phyloP scores from a whole-genome alignment of 768 basidiomycete species.

The Termitomyces sp. region DNA sequence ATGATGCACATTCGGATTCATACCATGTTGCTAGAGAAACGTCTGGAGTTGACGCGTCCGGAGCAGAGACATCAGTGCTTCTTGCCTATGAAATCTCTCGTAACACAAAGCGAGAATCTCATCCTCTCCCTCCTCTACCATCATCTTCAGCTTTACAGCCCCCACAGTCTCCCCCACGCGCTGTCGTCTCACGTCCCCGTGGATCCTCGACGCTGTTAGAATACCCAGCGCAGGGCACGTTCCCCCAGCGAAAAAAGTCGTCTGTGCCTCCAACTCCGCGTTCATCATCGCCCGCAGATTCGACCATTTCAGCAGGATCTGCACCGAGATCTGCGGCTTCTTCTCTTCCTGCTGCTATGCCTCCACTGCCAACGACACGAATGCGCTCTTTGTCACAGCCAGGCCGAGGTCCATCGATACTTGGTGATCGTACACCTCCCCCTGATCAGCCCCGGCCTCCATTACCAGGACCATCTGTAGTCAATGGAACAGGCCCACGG shows the following conservation, averaged over 20 bases:
- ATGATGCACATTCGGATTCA: slow-evolving; percentile 22
- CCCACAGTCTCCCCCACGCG: slow-evolving; percentile 46
- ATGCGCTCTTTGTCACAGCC: slow-evolving; percentile 74
- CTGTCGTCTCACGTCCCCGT: slow-evolving; percentile 45
- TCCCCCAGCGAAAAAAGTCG: slow-evolving; percentile 60
- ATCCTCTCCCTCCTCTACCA: slow-evolving; percentile 64
- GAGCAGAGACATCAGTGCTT: slow-evolving; percentile 19
- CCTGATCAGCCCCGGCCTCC: slow-evolving; percentile 46
- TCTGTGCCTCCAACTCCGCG: slow-evolving; percentile 55
- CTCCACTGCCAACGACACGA: slow-evolving; percentile 34
- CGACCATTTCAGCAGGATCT: slow-evolving; percentile 37
- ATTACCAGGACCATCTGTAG: slow-evolving; percentile 34
- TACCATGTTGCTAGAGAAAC: slow-evolving; percentile 24
- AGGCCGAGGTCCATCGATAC: slow-evolving; percentile 58
- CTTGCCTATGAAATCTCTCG: slow-evolving; percentile 36
- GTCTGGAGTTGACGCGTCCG: slow-evolving; percentile 6
- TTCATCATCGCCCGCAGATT: slow-evolving; percentile 47
- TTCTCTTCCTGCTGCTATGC: slow-evolving; percentile 36
- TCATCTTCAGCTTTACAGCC: slow-evolving; percentile 27
- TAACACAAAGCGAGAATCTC: slow-evolving; percentile 44
- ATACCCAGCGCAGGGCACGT: slow-evolving; percentile 15
- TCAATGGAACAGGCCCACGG: slow-evolving; percentile 36
- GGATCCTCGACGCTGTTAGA: slow-evolving; percentile 47
- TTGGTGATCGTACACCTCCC: slow-evolving; percentile 46
- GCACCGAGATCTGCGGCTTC: slow-evolving; percentile 26